Conservation (phyloP, 495 filamentous ascomycete genomes). For the Talaromyces liani region DNA sequence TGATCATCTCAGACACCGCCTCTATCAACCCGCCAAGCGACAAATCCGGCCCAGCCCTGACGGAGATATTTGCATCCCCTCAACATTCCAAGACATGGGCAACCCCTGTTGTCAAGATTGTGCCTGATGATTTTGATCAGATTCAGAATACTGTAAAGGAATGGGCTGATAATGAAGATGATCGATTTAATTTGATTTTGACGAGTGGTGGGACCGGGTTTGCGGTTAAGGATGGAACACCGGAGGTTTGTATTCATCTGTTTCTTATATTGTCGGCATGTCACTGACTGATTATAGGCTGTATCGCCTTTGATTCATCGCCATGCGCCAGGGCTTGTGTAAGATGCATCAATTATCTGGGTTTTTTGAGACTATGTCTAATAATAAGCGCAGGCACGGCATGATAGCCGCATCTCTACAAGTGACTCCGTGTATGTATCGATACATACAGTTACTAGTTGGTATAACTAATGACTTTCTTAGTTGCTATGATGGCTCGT, state of each 20-base stretch:
- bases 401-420: slow-evolving; percentile 83
- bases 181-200: slow-evolving; percentile 66
- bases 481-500: slow-evolving; percentile 96
- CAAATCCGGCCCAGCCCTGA: slow-evolving; percentile 54
- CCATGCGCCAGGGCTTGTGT: slow-evolving; percentile 83
- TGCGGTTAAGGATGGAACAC: slow-evolving; percentile 78
- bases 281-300: slow-evolving; percentile 44
- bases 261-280: not conserved
- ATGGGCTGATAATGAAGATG: slow-evolving; percentile 57
- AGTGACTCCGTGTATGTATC: slow-evolving; percentile 77
- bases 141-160: slow-evolving; percentile 65
- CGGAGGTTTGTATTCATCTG: slow-evolving; percentile 55
- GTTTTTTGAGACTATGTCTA: slow-evolving; percentile 14
- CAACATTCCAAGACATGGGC: slow-evolving; percentile 57
- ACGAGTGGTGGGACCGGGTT: slow-evolving; percentile 95
- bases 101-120: slow-evolving; percentile 59
- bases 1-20: slow-evolving; percentile 93
- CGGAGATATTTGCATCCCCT: slow-evolving; percentile 52
- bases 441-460: slow-evolving; percentile 9
- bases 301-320: slow-evolving; percentile 75
- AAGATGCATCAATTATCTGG: slow-evolving; percentile 24
- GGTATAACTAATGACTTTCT: slow-evolving; percentile 10
- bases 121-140: slow-evolving; percentile 65
- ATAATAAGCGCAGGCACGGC: slow-evolving; percentile 55
- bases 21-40: slow-evolving; percentile 75